A percentile compares a stretch with the other conserved stretches of the same genome.
These are phyloP conservation scores for Magnaporthiopsis rhizophila DNA, from an alignment of 2,329 filamentous ascomycete species.

Conservation along the genomic window DNA sequence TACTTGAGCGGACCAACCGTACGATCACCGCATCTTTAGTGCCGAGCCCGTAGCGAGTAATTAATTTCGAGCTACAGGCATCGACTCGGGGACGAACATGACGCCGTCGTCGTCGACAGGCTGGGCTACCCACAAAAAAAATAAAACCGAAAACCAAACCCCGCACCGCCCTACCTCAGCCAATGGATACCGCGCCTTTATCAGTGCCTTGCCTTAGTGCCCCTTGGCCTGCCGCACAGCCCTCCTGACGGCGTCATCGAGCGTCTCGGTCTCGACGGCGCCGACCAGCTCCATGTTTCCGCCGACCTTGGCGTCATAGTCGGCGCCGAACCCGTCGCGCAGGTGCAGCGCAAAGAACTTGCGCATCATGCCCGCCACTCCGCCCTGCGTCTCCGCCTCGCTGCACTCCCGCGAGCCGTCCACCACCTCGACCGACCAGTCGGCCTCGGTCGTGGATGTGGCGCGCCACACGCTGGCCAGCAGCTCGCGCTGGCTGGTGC, in stretches of 20 bases:
- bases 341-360: conserved; percentile 5
- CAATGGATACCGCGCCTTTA: neutral
- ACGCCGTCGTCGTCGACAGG: too few species aligned
- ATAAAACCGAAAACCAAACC: too few species aligned
- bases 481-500: conserved; percentile 55
- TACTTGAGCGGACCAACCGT: too few species aligned
- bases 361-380: neutral
- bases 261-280: conserved; percentile 4
- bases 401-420: neutral
- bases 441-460: conserved; percentile 44
- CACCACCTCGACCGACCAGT: conserved; percentile 47
- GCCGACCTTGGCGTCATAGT: conserved; percentile 5
- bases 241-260: conserved; percentile 2
- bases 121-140: too few species aligned
- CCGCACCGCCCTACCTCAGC: too few species aligned
- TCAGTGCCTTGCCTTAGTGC: too few species aligned
- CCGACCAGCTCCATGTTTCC: conserved; percentile 3
- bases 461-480: conserved; percentile 52
- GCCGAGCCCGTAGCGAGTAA: too few species aligned
- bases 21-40: too few species aligned
- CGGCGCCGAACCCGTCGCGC: conserved; percentile 1
- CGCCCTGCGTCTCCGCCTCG: neutral
- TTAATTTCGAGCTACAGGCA: too few species aligned
- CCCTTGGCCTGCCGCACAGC: neutral
- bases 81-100: too few species aligned